Evolutionary conservation across 306 rosid genomes (phyloP).

Genomic region (Comarum palustre): DNA sequence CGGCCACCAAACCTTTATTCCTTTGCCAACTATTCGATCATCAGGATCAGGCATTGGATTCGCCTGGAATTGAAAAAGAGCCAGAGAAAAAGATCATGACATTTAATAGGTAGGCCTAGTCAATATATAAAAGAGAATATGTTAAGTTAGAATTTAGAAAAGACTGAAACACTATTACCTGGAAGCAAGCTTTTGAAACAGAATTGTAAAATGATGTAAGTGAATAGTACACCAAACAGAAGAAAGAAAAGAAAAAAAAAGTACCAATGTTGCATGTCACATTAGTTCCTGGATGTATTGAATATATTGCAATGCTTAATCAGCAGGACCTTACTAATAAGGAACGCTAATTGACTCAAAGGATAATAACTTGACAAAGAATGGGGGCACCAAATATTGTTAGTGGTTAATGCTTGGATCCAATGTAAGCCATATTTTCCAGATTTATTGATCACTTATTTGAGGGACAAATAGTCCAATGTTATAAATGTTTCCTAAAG

Average conservation of each 20-base stretch:
- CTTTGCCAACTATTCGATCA: conserved; percentile 48
- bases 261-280: not conserved
- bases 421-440: not conserved
- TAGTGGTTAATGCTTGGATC: not conserved
- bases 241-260: not conserved
- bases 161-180: not conserved
- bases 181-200: not conserved
- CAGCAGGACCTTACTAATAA: not conserved
- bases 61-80: conserved; percentile 32
- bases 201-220: not conserved
- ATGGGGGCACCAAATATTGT: not conserved
- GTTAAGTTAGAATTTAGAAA: not conserved
- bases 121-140: not conserved
- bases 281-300: not conserved
- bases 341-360: not conserved
- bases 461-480: not conserved
- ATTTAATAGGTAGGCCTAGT: not conserved
- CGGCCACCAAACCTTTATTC: conserved; percentile 87
- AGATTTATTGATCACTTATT: not conserved
- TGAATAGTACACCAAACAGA: not conserved
- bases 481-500: not conserved
- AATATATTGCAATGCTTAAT: not conserved
- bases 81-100: not conserved
- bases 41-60: conserved; percentile 26
- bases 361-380: not conserved